Conservation (phyloP, 164 flowering plant species). For the Macadamia integrifolia region DNA sequence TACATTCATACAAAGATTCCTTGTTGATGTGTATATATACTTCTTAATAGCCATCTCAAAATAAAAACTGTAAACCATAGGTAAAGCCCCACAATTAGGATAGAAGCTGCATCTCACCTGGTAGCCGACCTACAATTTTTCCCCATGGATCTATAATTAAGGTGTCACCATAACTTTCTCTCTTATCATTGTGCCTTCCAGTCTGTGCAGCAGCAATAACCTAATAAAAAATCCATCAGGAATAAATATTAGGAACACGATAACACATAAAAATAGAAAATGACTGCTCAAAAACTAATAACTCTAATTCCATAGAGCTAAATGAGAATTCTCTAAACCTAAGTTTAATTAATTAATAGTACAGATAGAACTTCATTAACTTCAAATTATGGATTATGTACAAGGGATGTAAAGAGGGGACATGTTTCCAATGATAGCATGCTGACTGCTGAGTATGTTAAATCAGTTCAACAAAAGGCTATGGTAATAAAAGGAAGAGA, state of each 20-base stretch:
- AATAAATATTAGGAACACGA: slow-evolving; percentile 3
- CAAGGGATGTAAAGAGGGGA: too few relatives aligned
- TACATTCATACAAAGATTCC: too few relatives aligned
- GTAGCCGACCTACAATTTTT: slow-evolving; percentile 57
- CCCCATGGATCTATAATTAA: slow-evolving; percentile 97
- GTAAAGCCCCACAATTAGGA: neutral
- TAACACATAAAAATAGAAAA: slow-evolving; percentile 4
- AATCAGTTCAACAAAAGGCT: too few relatives aligned
- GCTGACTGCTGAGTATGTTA: too few relatives aligned
- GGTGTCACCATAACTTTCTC: slow-evolving; percentile 86
- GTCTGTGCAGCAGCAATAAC: slow-evolving; percentile 90
- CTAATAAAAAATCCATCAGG: slow-evolving; percentile 27
- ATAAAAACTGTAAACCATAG: neutral
- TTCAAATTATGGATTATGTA: too few relatives aligned
- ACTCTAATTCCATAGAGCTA: neutral
- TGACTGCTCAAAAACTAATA: neutral
- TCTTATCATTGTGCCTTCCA: slow-evolving; percentile 73
- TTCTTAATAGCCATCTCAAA: neutral
- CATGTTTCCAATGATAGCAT: too few relatives aligned
- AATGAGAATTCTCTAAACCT: too few relatives aligned
- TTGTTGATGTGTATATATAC: too few relatives aligned
- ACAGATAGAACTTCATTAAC: too few relatives aligned
- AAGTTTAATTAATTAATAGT: too few relatives aligned
- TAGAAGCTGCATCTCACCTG: slow-evolving; percentile 41
- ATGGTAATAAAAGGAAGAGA: too few relatives aligned